These are phyloP conservation scores for Apiotrichum sp. DNA, from an alignment of 1,284 basidiomycete species.

Conservation along the genomic window DNA sequence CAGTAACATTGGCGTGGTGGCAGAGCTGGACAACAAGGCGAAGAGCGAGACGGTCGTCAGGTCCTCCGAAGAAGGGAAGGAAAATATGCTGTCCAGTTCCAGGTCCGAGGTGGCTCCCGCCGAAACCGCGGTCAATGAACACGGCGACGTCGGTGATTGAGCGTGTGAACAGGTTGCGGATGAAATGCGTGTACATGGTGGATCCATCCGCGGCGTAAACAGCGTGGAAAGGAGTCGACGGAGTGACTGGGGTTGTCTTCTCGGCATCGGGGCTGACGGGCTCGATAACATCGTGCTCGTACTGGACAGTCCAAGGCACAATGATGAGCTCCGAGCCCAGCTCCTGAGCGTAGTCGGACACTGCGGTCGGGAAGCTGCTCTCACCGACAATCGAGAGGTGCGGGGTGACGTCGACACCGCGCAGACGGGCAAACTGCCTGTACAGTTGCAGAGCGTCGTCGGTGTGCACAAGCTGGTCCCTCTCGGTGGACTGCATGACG, in stretches of 20 bases:
- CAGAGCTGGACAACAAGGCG: constrained; percentile 73
- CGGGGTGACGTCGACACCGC: constrained; percentile 59
- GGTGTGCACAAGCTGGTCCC: constrained; percentile 59
- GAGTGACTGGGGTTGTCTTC: constrained; percentile 52
- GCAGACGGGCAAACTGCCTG: constrained; percentile 65
- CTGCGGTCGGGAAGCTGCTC: constrained; percentile 63
- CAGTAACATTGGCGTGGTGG: constrained; percentile 56
- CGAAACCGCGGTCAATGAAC: constrained; percentile 65
- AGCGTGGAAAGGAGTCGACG: constrained; percentile 33
- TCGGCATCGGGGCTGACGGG: constrained; percentile 4
- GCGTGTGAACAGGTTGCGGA: constrained; percentile 69
- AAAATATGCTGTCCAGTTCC: constrained; percentile 60
- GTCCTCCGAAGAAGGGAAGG: constrained; percentile 84
- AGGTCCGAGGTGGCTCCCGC: constrained; percentile 30
- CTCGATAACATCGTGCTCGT: not conserved
- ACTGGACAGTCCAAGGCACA: constrained; percentile 64
- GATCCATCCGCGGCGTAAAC: constrained; percentile 44
- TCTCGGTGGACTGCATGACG: constrained; percentile 71
- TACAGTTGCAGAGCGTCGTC: constrained; percentile 78
- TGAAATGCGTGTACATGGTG: constrained; percentile 64
- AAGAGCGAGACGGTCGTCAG: constrained; percentile 80
- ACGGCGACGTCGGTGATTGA: constrained; percentile 63
- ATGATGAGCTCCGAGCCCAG: constrained; percentile 66
- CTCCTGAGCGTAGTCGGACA: constrained; percentile 60
- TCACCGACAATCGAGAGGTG: constrained; percentile 61